phyloP scores from a whole-genome alignment of 805 yeast genomes.

The Blastobotrys terrestris region DNA sequence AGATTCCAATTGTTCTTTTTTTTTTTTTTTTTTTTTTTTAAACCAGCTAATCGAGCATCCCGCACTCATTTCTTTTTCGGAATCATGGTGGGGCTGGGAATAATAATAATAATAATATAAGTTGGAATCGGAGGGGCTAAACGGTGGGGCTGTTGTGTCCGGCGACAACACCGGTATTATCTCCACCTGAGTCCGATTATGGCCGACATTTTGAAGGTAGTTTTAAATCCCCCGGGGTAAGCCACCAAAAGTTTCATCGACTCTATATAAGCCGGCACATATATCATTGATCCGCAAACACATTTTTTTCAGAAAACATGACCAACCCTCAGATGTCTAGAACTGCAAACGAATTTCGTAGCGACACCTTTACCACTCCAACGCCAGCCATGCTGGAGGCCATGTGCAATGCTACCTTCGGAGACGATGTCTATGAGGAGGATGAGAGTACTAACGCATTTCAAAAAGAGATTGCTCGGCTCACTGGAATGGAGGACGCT shows the following conservation, averaged over 20 bases:
- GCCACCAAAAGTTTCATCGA: too few relatives aligned
- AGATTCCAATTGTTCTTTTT: too few relatives aligned
- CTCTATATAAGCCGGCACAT: too few relatives aligned
- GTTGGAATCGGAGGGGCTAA: too few relatives aligned
- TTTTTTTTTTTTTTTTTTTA: too few relatives aligned
- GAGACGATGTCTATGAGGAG: constrained; percentile 83
- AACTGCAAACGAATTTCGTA: constrained; percentile 20
- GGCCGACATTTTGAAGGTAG: not conserved
- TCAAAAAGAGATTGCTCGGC: constrained; percentile 53
- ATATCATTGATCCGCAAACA: too few relatives aligned
- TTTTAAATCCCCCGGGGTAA: not conserved
- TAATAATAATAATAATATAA: too few relatives aligned
- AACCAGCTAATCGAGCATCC: too few relatives aligned
- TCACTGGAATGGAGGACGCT: constrained; percentile 79
- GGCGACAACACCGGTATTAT: not conserved
- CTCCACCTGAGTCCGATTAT: not conserved
- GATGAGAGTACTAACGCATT: constrained; percentile 61
- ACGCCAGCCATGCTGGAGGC: constrained; percentile 63
- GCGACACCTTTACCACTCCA: constrained; percentile 89
- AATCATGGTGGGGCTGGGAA: not conserved
- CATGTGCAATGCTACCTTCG: constrained; percentile 50
- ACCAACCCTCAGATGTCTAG: constrained; percentile 1
- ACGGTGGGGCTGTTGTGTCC: too few relatives aligned
- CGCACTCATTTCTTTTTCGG: not conserved
- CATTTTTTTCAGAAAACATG: not conserved